Conservation (phyloP, 2,329 filamentous ascomycete genomes). For the Fusarium fujikuroi region DNA sequence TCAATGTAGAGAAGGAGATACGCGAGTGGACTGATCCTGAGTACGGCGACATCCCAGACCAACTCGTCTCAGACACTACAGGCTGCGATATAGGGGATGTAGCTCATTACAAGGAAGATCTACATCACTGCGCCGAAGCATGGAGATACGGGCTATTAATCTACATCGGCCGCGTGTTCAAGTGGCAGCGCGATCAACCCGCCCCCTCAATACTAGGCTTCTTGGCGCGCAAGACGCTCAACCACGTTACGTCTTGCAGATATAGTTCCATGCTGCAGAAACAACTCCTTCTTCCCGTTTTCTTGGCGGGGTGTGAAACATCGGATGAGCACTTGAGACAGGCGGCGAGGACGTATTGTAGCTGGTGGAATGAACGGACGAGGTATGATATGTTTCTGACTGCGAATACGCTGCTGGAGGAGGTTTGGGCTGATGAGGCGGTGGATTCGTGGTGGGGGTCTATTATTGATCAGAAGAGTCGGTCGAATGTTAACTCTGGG, state of each 20-base stretch:
- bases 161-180: not conserved
- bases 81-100: not conserved
- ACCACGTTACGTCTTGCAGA: not conserved
- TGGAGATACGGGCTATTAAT: not conserved
- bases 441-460: not conserved
- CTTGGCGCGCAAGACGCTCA: not conserved
- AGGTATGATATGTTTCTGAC: not conserved
- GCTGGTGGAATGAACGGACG: not conserved
- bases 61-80: not conserved
- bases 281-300: not conserved
- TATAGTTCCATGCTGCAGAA: not conserved
- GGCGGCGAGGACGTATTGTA: not conserved
- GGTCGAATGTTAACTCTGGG: not conserved
- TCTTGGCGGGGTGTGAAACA: not conserved
- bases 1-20: not conserved
- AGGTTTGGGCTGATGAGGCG: not conserved
- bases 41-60: not conserved
- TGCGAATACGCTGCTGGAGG: not conserved
- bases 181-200: not conserved
- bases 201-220: not conserved
- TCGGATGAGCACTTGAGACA: not conserved
- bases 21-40: not conserved
- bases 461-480: not conserved
- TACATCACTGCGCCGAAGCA: not conserved
- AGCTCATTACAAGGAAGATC: not conserved